Percentiles rank a stretch among this genome's conserved stretches.
phyloP scores from a whole-genome alignment of 106 monocot genomes.

The Platanthera zijinensis region DNA sequence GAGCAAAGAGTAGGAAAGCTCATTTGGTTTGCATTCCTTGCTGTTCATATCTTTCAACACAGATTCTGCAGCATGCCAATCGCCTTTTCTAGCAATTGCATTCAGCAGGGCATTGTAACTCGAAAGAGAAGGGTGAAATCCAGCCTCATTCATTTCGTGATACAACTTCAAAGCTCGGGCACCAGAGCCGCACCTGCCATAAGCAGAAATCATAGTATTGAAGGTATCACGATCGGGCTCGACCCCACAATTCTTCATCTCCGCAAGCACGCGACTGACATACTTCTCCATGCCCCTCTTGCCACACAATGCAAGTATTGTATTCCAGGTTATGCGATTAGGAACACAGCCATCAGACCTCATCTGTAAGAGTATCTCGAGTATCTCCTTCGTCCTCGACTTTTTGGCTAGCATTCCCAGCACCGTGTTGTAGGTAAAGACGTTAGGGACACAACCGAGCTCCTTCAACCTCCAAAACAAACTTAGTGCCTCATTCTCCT shows the following conservation, averaged over 20 bases:
- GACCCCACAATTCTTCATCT: constrained; percentile 74
- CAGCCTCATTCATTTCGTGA: constrained; percentile 56
- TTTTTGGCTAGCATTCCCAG: constrained; percentile 84
- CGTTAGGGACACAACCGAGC: constrained; percentile 67
- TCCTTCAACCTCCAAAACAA: constrained; percentile 47
- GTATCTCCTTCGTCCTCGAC: constrained; percentile 52
- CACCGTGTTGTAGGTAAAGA: constrained; percentile 75
- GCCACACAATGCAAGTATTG: constrained; percentile 75
- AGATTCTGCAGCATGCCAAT: constrained; percentile 66
- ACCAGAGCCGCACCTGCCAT: constrained; percentile 65
- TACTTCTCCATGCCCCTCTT: constrained; percentile 63
- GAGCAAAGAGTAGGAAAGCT: constrained; percentile 64
- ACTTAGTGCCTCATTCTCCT: constrained; percentile 56
- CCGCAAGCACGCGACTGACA: constrained; percentile 51
- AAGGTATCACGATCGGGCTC: constrained; percentile 73
- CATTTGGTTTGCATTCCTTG: constrained; percentile 85
- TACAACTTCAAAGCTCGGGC: constrained; percentile 54
- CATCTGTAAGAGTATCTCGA: constrained; percentile 69
- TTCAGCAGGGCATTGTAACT: constrained; percentile 86
- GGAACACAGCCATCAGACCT: constrained; percentile 68
- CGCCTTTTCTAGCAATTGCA: constrained; percentile 73
- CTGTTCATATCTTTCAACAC: constrained; percentile 57
- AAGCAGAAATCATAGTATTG: constrained; percentile 82
- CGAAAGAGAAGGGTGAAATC: constrained; percentile 62
- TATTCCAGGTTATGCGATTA: constrained; percentile 86